Percentiles rank a stretch among this genome's conserved stretches.
phyloP scores from a whole-genome alignment of 495 filamentous ascomycete species.

The Mytilinidion resinicola region DNA sequence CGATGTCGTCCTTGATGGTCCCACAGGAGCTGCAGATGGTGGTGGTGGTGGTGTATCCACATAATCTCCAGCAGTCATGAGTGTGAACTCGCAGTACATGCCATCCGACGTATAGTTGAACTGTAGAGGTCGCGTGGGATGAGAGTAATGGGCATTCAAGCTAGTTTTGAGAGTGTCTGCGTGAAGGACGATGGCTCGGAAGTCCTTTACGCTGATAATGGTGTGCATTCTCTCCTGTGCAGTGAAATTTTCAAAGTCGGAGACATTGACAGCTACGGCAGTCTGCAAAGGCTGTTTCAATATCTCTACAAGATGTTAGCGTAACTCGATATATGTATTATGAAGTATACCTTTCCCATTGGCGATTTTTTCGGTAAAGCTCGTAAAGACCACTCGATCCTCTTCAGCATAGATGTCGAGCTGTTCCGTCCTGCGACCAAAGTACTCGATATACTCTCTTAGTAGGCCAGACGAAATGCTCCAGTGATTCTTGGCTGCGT shows the following conservation, averaged over 20 bases:
- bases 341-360: slow-evolving; percentile 63
- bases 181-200: slow-evolving; percentile 81
- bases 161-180: slow-evolving; percentile 67
- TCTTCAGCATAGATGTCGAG: slow-evolving; percentile 77
- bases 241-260: slow-evolving; percentile 77
- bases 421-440: slow-evolving; percentile 83
- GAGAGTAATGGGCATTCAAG: slow-evolving; percentile 71
- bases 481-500: slow-evolving; percentile 68
- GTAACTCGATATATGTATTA: background rate
- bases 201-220: slow-evolving; percentile 88
- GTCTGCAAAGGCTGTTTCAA: slow-evolving; percentile 93
- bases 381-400: slow-evolving; percentile 72
- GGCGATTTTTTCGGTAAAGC: slow-evolving; percentile 86
- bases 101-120: slow-evolving; percentile 69
- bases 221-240: slow-evolving; percentile 79
- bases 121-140: slow-evolving; percentile 76
- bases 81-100: slow-evolving; percentile 74
- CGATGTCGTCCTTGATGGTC: slow-evolving; percentile 16
- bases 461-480: slow-evolving; percentile 65
- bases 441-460: slow-evolving; percentile 83
- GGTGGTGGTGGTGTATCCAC: slow-evolving; percentile 36
- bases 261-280: slow-evolving; percentile 75
- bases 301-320: slow-evolving; percentile 51
- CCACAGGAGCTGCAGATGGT: slow-evolving; percentile 18
- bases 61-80: slow-evolving; percentile 90